These are phyloP conservation scores for Tetradesmus obliquus DNA, from an alignment of 139 green algal species.

Conservation along the genomic window DNA sequence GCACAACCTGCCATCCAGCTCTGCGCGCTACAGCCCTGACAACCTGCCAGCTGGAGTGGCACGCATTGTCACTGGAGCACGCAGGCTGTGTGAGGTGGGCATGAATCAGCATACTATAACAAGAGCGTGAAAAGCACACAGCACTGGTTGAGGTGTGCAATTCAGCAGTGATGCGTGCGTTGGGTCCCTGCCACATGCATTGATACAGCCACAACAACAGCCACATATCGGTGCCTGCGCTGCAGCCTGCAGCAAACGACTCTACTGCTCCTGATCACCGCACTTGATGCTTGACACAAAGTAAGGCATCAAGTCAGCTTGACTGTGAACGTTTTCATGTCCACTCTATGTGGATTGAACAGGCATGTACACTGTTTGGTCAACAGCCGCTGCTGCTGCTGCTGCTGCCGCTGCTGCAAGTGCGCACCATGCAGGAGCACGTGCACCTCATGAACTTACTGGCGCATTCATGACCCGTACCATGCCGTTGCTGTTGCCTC, in stretches of 20 bases:
- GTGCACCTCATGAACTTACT: not conserved
- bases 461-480: not conserved
- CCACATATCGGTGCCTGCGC: no score
- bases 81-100: not conserved
- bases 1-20: not conserved
- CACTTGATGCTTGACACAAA: not conserved
- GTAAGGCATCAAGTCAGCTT: no score
- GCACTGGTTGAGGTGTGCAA: no score
- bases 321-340: no score
- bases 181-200: not conserved
- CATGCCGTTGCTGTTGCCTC: not conserved
- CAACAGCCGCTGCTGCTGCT: not conserved
- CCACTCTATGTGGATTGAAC: no score
- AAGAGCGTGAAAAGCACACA: no score
- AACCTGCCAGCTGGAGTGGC: conserved; percentile 1
- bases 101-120: not conserved
- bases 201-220: not conserved
- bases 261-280: not conserved
- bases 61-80: conserved; percentile 6
- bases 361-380: no score
- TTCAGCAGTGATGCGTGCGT: no score
- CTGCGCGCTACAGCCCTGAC: not conserved
- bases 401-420: not conserved
- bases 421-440: not conserved
- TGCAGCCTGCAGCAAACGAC: not conserved